A percentile compares a stretch with the other conserved stretches of the same genome.
Conservation (phyloP, 257 asterid genomes). For the Plantago major region DNA sequence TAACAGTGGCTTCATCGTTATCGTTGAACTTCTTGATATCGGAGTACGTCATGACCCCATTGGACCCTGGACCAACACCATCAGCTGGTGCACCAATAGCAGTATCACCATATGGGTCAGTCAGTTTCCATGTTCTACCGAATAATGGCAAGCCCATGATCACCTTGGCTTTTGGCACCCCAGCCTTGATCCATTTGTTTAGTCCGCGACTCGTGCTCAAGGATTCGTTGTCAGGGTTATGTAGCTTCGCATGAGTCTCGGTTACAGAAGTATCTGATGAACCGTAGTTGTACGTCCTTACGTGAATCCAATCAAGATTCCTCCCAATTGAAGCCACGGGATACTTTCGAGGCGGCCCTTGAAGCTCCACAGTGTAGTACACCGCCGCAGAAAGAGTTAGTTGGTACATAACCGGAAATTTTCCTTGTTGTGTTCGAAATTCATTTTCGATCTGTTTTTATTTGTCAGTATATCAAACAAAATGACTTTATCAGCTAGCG, state of each 20-base stretch:
- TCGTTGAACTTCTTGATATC: background rate
- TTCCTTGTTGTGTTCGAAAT: too few relatives aligned
- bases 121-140: constrained; percentile 70
- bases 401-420: constrained; percentile 21
- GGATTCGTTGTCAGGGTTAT: constrained; percentile 38
- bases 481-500: too few relatives aligned
- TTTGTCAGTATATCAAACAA: too few relatives aligned
- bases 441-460: too few relatives aligned
- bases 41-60: background rate
- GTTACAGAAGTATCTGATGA: constrained; percentile 51
- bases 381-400: constrained; percentile 83
- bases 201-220: constrained; percentile 66
- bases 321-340: constrained; percentile 45
- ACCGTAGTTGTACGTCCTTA: constrained; percentile 75
- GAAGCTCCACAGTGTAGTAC: constrained; percentile 51
- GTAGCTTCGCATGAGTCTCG: constrained; percentile 71
- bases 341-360: constrained; percentile 36
- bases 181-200: constrained; percentile 60
- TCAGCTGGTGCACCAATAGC: background rate
- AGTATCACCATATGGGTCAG: constrained; percentile 21
- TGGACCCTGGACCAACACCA: background rate
- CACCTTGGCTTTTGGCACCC: constrained; percentile 47
- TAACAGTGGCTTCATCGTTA: background rate
- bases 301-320: constrained; percentile 67
- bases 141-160: constrained; percentile 74